A percentile compares a stretch with the other conserved stretches of the same genome.
phyloP scores from a whole-genome alignment of 208 protist genomes.

The Trypanosoma avium region DNA sequence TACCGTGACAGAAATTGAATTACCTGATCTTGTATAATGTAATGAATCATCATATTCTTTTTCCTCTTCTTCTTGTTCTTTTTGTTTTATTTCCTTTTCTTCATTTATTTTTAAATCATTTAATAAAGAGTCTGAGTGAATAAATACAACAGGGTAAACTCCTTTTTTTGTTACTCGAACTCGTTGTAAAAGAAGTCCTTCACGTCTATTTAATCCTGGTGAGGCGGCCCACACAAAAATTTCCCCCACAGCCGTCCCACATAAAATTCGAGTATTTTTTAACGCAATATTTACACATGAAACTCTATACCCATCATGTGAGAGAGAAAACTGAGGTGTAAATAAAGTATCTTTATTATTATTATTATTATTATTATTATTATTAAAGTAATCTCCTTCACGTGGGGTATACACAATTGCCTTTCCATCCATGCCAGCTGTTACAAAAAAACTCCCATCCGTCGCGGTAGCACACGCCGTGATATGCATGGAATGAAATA shows the following conservation, averaged over 20 bases:
- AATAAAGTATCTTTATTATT: conserved; percentile 9
- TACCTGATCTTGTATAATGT: not conserved
- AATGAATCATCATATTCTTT: not conserved
- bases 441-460: conserved; percentile 59
- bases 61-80: no score
- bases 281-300: conserved; percentile 45
- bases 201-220: conserved; percentile 58
- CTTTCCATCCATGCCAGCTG: conserved; percentile 53
- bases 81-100: no score
- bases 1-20: not conserved
- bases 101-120: no score
- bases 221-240: conserved; percentile 71
- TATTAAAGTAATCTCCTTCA: not conserved
- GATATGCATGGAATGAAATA: conserved; percentile 45
- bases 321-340: conserved; percentile 38
- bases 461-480: conserved; percentile 52
- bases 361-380: not conserved
- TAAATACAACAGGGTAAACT: conserved; percentile 53
- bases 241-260: conserved; percentile 53
- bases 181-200: conserved; percentile 57
- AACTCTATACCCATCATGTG: conserved; percentile 57
- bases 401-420: conserved; percentile 54
- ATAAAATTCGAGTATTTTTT: conserved; percentile 59
- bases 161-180: conserved; percentile 42
- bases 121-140: no score